A percentile compares a stretch with the other conserved stretches of the same genome.
These are phyloP conservation scores for Dunaliella primolecta DNA, from an alignment of 139 green algal species.

Conservation along the genomic window DNA sequence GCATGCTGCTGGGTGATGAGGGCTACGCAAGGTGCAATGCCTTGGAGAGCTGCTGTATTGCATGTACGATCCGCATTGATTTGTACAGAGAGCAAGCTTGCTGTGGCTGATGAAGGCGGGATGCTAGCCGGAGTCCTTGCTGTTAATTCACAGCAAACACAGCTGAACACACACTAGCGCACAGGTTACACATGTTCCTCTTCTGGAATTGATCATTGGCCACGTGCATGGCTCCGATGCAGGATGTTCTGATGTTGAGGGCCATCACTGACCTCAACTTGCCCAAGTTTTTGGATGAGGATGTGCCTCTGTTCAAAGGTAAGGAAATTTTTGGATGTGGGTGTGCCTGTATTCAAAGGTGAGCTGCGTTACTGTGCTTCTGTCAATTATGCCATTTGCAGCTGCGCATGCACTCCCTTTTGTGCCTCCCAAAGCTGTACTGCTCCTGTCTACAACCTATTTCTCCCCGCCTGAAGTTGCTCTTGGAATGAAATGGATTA, in stretches of 20 bases:
- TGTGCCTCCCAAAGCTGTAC: conserved; percentile 3
- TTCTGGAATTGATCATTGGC: too few relatives aligned
- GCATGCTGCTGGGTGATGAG: too few relatives aligned
- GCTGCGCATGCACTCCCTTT: neutral
- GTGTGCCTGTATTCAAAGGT: neutral
- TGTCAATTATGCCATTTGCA: neutral
- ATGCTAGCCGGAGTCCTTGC: too few relatives aligned
- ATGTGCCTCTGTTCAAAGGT: conserved; percentile 73
- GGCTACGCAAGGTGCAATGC: too few relatives aligned
- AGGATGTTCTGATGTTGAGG: conserved; percentile 69
- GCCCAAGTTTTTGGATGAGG: conserved; percentile 79
- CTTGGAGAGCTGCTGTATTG: too few relatives aligned
- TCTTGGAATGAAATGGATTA: too few relatives aligned
- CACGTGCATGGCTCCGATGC: too few relatives aligned
- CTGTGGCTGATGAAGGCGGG: too few relatives aligned
- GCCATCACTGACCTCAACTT: conserved; percentile 75
- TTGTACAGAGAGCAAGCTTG: too few relatives aligned
- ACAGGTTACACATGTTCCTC: neutral
- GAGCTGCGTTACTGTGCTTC: neutral
- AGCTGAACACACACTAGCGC: neutral
- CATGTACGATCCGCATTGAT: too few relatives aligned
- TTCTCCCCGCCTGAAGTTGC: too few relatives aligned
- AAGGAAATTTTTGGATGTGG: neutral
- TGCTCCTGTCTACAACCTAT: neutral
- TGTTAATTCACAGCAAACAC: too few relatives aligned